A percentile compares a stretch with the other conserved stretches of the same genome.
These are phyloP conservation scores for Aspergillus sp. DNA, from an alignment of 2,329 filamentous ascomycete species.

Conservation along the genomic window DNA sequence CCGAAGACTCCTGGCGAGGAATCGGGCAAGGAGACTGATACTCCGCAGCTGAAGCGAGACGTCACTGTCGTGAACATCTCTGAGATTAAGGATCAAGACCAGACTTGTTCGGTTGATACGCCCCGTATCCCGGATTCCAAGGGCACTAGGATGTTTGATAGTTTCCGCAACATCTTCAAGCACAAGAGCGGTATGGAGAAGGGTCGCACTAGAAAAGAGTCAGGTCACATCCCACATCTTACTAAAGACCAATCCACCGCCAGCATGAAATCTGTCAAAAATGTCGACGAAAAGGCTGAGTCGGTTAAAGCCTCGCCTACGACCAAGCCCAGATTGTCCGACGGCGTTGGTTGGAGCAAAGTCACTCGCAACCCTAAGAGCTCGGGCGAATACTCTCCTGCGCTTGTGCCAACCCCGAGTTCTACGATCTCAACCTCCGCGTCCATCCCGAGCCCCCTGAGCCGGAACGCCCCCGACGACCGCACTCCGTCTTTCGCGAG, in stretches of 20 bases:
- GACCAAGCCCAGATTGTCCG: conserved; percentile 4
- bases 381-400: conserved; percentile 1
- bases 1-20: not conserved
- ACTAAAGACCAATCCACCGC: conserved; percentile 1
- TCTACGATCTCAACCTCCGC: not conserved
- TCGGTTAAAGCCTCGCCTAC: conserved; percentile 2
- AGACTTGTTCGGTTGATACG: not conserved
- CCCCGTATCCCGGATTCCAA: conserved; percentile 6
- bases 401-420: not conserved
- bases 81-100: not conserved
- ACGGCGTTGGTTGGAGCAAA: conserved; percentile 8
- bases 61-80: conserved; percentile 8
- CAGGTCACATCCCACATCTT: not conserved
- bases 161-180: conserved; percentile 17
- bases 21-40: not conserved
- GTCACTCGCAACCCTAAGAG: conserved; percentile 6
- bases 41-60: not conserved
- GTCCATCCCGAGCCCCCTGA: not conserved
- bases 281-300: not conserved
- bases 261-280: not conserved
- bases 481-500: conserved; percentile 11
- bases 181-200: conserved; percentile 6
- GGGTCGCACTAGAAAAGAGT: conserved; percentile 2
- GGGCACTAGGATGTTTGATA: conserved; percentile 10
- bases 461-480: not conserved